Conservation (phyloP, 352 stramenopile species). For the Pythium aristosporum region DNA sequence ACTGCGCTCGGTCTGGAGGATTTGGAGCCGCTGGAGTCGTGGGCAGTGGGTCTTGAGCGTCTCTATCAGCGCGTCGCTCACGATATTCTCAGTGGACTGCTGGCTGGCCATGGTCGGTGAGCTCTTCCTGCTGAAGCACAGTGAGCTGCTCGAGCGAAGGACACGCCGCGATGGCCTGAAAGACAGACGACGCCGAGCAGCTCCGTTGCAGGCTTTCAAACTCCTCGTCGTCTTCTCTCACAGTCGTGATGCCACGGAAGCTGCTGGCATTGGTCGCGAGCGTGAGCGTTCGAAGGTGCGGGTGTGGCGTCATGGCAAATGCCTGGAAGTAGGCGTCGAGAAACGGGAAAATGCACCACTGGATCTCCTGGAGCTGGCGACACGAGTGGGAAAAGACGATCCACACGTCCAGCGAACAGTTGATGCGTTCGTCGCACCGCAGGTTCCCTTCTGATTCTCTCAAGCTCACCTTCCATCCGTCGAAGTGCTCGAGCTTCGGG, state of each 20-base stretch:
- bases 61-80: conserved; percentile 11
- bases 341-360: conserved; percentile 58
- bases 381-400: conserved; percentile 44
- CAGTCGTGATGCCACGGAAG: background rate
- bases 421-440: conserved; percentile 28
- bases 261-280: conserved; percentile 13
- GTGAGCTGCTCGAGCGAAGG: conserved; percentile 11
- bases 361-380: conserved; percentile 43
- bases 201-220: background rate
- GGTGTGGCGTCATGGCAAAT: conserved; percentile 23
- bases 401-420: conserved; percentile 35
- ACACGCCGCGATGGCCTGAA: conserved; percentile 10
- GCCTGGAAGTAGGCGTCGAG: conserved; percentile 52
- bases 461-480: conserved; percentile 30
- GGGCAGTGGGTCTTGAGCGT: conserved; percentile 2
- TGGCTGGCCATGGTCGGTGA: background rate
- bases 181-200: background rate
- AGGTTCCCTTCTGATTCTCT: conserved; percentile 16
- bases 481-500: conserved; percentile 26
- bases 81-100: background rate
- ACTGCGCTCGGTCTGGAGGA: conserved; percentile 1
- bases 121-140: conserved; percentile 14
- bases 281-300: conserved; percentile 3
- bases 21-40: background rate
- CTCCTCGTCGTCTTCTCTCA: conserved; percentile 2